Evolutionary conservation across 2,329 filamentous ascomycete species (phyloP).

Genomic region (Byssothecium circinans): DNA sequence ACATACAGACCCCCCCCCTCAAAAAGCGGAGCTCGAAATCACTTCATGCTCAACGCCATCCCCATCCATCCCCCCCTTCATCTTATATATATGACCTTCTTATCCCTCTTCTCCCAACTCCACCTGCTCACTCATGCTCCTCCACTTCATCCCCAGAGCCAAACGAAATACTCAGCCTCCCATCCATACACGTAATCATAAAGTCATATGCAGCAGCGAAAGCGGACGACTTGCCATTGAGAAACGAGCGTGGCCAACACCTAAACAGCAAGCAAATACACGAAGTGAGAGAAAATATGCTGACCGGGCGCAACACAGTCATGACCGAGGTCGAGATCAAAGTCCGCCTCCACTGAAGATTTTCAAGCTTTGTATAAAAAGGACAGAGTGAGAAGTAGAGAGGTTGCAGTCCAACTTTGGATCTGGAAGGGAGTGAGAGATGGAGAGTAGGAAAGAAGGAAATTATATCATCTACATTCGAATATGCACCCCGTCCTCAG

Average conservation of each 20-base stretch:
- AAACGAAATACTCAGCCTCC: neutral
- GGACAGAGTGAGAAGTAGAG: neutral
- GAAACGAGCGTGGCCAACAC: neutral
- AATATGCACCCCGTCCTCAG: too few relatives aligned
- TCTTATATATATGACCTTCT: neutral
- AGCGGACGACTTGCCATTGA: neutral
- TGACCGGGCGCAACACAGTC: too few relatives aligned
- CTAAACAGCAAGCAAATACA: neutral
- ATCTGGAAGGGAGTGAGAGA: neutral
- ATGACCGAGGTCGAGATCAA: too few relatives aligned
- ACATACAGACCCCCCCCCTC: too few relatives aligned
- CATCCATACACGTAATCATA: neutral
- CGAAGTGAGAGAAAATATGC: neutral
- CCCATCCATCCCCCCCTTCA: neutral
- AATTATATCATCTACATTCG: conserved; percentile 5
- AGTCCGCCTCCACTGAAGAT: too few relatives aligned
- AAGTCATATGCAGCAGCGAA: neutral
- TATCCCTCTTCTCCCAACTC: too few relatives aligned
- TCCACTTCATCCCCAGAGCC: too few relatives aligned
- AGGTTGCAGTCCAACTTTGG: neutral
- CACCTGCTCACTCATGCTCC: too few relatives aligned
- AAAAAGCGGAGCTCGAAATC: neutral
- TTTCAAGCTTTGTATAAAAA: neutral
- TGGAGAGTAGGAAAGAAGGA: neutral
- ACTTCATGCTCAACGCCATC: neutral